A percentile compares a stretch with the other conserved stretches of the same genome.
Evolutionary conservation across 2,329 filamentous ascomycete genomes (phyloP).

Genomic region (Fusarium annulatum): DNA sequence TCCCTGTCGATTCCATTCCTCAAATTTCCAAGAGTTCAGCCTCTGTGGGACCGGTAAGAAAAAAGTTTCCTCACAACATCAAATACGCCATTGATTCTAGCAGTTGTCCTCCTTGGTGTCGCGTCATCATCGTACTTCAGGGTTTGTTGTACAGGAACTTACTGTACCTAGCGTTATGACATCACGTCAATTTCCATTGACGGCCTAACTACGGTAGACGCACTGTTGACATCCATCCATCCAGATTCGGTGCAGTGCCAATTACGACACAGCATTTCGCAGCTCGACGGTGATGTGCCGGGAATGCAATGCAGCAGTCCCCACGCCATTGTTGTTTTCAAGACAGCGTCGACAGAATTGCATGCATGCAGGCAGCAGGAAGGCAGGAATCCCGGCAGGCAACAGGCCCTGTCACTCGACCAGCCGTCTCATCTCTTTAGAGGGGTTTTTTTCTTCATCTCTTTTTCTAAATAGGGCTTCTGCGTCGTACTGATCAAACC

Average conservation of each 20-base stretch:
- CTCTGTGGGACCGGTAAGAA: conserved; percentile 4
- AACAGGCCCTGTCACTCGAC: neutral
- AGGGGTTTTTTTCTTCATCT: neutral
- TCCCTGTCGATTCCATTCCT: conserved; percentile 35
- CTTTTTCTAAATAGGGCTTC: conserved; percentile 18
- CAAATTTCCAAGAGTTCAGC: neutral
- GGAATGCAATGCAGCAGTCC: conserved; percentile 34
- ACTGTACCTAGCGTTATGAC: neutral
- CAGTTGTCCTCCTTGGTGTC: neutral
- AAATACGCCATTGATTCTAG: neutral
- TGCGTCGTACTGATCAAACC: conserved; percentile 4
- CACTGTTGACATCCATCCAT: conserved; percentile 8
- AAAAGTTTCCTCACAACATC: neutral
- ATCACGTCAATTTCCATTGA: conserved; percentile 21
- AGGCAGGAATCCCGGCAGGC: neutral
- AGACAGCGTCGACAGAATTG: neutral
- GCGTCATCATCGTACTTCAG: conserved; percentile 5
- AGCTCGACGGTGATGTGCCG: conserved; percentile 19
- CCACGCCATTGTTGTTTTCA: conserved; percentile 9
- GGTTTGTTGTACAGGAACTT: neutral
- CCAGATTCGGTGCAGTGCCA: neutral
- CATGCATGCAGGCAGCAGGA: neutral
- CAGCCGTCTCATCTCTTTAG: neutral
- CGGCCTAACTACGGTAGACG: neutral
- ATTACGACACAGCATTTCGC: neutral